Conservation (phyloP, 495 filamentous ascomycete genomes). For the Penicillium samsonianum region DNA sequence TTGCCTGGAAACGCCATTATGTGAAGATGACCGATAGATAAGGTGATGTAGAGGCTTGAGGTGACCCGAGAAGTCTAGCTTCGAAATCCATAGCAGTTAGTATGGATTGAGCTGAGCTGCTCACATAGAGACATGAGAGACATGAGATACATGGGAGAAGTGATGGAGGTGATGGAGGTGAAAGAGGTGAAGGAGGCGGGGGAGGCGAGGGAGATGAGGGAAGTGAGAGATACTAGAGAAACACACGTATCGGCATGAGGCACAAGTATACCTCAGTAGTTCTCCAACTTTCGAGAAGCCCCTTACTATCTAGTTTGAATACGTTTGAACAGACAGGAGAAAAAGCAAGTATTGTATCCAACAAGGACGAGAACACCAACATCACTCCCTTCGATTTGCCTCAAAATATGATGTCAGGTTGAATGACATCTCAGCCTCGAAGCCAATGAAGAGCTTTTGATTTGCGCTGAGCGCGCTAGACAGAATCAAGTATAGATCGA, state of each 20-base stretch:
- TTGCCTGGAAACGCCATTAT: no score
- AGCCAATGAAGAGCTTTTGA: background rate
- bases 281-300: background rate
- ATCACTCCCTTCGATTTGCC: background rate
- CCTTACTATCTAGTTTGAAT: background rate
- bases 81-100: background rate
- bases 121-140: background rate
- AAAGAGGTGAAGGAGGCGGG: no score
- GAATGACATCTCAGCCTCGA: background rate
- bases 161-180: no score
- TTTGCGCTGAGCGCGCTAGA: background rate
- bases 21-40: no score
- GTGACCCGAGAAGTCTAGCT: no score
- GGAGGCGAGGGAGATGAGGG: no score
- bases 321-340: background rate
- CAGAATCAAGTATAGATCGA: slow-evolving; percentile 1
- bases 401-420: background rate
- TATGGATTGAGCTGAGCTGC: background rate
- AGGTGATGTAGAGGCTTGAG: no score
- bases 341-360: background rate
- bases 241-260: no score
- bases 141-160: background rate
- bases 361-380: no score
- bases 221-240: no score
- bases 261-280: background rate